Conservation (phyloP, 768 basidiomycete species). For the Aureoboletus auriporus region DNA sequence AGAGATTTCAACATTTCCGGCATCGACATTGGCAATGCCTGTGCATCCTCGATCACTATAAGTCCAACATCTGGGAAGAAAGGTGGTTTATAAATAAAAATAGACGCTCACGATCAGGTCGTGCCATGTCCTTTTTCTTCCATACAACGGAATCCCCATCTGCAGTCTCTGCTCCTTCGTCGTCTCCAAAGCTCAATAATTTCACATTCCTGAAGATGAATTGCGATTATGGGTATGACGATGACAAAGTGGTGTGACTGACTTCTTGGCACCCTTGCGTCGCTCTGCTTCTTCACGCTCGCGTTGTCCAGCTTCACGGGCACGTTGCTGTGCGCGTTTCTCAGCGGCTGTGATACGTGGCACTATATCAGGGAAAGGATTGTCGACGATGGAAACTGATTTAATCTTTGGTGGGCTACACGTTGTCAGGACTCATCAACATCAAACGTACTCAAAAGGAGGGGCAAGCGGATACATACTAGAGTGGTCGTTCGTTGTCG, state of each 20-base stretch:
- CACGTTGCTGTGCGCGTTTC: constrained; percentile 77
- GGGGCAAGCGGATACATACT: constrained; percentile 44
- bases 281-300: constrained; percentile 76
- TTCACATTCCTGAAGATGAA: constrained; percentile 67
- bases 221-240: background rate
- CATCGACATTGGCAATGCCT: constrained; percentile 3
- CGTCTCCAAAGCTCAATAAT: constrained; percentile 83
- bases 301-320: constrained; percentile 67
- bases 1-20: constrained; percentile 6
- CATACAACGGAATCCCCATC: constrained; percentile 50
- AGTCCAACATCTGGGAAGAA: background rate
- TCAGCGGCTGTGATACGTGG: constrained; percentile 96
- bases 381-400: constrained; percentile 78
- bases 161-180: constrained; percentile 55
- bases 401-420: constrained; percentile 88
- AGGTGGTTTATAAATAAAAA: background rate
- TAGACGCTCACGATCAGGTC: constrained; percentile 72
- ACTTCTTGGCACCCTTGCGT: constrained; percentile 87
- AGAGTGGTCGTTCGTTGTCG: constrained; percentile 71
- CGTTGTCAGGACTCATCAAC: background rate
- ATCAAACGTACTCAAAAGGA: background rate
- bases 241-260: constrained; percentile 19
- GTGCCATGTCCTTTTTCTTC: constrained; percentile 78
- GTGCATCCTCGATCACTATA: constrained; percentile 23
- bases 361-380: constrained; percentile 93